Base-by-base conservation (phyloP, 768 basidiomycete species). In the Trametopsis cervina region DNA sequence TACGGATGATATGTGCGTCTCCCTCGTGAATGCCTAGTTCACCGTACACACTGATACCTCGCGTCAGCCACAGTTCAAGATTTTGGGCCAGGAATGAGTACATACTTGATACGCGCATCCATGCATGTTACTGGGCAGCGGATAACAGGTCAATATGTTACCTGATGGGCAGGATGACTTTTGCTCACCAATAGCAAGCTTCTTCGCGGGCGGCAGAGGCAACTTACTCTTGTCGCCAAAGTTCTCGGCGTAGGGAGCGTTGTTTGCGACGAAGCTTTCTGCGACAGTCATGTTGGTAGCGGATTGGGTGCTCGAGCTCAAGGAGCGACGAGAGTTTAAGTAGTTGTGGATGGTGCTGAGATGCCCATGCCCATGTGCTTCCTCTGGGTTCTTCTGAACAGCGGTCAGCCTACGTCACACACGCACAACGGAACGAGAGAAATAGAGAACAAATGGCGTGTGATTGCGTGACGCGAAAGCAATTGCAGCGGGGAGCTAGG, bases 41-140 rank as follows among this genome's bases (percentile, higher is more conserved):
- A 10, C 73, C 67, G 29, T 74, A 75, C 23, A 78, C 77, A 57
- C 80, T 82, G 56, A 36, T 41, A 42, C 40, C 23, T 27, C 20
- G 49, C 13, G 48, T 23, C 10, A 23, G 15, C 17, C 29, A 33
- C 29, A n/a, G n/a, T n/a, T n/a, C n/a, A n/a, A n/a, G 29, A 33
- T 7, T 23, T 15, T 24, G 21, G 36, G 17, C 35, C 37, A 27
- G 22, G 6, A 6, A 24, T 24, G 46, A 21, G 3, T 21, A 49
- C 69, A 58, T 58, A 83, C 80, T 85, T 77, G 54, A 85, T 68
- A 44, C 84, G 78, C 42, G 82, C 81, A 60, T 85, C 84, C 83
- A 85, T 88, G 67, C 82, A 85, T 17, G 81, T 81, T 23, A 81
- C 77, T 80, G 51, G 4, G 18, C 1, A 41, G 5, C 17, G n/a